Conservation (phyloP, 2,329 filamentous ascomycete genomes). For the Sporothrix inflata region DNA sequence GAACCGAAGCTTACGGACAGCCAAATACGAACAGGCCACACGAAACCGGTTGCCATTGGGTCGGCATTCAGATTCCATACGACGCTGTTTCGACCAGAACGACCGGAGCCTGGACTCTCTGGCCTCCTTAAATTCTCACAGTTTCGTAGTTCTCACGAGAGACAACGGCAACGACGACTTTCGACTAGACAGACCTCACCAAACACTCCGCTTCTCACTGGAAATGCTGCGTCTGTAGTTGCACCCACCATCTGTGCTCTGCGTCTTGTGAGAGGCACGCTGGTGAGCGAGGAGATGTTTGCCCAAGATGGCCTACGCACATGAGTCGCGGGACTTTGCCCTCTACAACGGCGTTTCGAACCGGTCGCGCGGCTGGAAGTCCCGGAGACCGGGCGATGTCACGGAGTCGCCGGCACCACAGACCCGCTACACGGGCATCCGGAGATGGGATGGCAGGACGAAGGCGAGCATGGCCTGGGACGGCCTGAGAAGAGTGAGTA, state of each 20-base stretch:
- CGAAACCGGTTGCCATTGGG: slow-evolving; percentile 10
- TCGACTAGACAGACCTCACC: background rate
- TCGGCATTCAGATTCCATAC: slow-evolving; percentile 11
- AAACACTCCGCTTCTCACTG: background rate
- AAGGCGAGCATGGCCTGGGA: slow-evolving; percentile 52
- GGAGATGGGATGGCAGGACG: slow-evolving; percentile 56
- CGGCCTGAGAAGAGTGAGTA: slow-evolving; percentile 51
- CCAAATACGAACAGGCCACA: background rate
- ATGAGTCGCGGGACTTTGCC: slow-evolving; percentile 29
- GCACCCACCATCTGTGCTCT: background rate
- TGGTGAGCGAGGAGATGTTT: background rate
- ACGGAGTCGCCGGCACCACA: slow-evolving; percentile 37
- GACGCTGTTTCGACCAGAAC: slow-evolving; percentile 2
- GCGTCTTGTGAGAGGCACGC: slow-evolving; percentile 20
- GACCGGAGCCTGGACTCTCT: background rate
- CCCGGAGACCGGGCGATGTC: slow-evolving; percentile 40
- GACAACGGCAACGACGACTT: background rate
- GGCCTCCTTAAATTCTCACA: background rate
- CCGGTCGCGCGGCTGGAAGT: slow-evolving; percentile 44
- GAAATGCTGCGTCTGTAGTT: slow-evolving; percentile 26
- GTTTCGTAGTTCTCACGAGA: background rate
- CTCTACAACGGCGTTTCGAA: slow-evolving; percentile 44
- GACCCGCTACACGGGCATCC: slow-evolving; percentile 42
- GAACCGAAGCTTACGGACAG: background rate
- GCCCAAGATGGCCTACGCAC: slow-evolving; percentile 24